Evolutionary conservation across 2,329 filamentous ascomycete species (phyloP).

Genomic region (Microcera coccophila): DNA sequence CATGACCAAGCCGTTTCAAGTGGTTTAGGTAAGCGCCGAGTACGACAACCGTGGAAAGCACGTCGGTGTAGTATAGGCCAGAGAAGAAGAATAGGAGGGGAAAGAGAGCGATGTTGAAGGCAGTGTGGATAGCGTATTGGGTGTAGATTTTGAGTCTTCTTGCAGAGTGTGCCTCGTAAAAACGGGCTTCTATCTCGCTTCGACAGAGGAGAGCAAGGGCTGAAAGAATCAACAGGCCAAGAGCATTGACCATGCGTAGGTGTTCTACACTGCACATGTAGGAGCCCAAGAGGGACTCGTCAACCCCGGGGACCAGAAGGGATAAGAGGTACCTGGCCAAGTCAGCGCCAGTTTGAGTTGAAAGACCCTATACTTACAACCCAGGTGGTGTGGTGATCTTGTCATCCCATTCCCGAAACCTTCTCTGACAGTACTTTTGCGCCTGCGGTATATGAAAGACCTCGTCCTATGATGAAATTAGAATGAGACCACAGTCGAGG

Average conservation of each 20-base stretch:
- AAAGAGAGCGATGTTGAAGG: slow-evolving; percentile 78
- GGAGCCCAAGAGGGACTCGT: slow-evolving; percentile 11
- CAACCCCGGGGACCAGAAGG: slow-evolving; percentile 23
- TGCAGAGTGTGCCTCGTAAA: slow-evolving; percentile 24
- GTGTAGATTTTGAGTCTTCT: slow-evolving; percentile 28
- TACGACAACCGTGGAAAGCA: slow-evolving; percentile 74
- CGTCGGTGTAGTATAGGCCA: slow-evolving; percentile 90
- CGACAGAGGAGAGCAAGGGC: slow-evolving; percentile 50
- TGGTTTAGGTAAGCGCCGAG: slow-evolving; percentile 63
- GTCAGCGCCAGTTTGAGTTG: slow-evolving; percentile 4
- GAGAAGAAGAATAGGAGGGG: slow-evolving; percentile 96
- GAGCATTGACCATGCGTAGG: slow-evolving; percentile 48
- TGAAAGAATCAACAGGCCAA: slow-evolving; percentile 38
- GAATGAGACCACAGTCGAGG: no score
- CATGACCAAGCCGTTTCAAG: slow-evolving; percentile 40
- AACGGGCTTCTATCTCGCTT: slow-evolving; percentile 45
- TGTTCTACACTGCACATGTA: slow-evolving; percentile 29
- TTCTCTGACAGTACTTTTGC: slow-evolving; percentile 75
- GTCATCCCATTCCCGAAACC: slow-evolving; percentile 80
- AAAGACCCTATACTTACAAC: slow-evolving; percentile 50
- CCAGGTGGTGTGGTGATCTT: slow-evolving; percentile 97
- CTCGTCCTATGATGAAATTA: slow-evolving; percentile 70
- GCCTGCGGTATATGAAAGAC: slow-evolving; percentile 89
- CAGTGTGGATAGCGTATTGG: slow-evolving; percentile 53
- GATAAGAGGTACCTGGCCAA: slow-evolving; percentile 45